These are phyloP conservation scores for Candolleomyces eurysporus DNA, from an alignment of 768 basidiomycete genomes.

Conservation along the genomic window DNA sequence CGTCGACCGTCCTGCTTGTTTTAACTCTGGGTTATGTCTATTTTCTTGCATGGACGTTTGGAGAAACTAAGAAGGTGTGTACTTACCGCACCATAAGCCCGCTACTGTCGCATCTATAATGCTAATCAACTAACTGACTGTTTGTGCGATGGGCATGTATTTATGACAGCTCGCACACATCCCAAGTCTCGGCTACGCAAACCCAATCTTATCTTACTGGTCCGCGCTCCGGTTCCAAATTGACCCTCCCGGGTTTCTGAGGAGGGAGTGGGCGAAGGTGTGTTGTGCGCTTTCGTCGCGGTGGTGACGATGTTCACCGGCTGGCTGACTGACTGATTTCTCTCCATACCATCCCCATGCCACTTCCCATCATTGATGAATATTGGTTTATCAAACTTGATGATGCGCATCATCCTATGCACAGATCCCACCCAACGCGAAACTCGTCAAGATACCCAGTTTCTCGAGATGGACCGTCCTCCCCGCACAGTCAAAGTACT, in stretches of 20 bases:
- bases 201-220: not conserved
- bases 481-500: constrained; percentile 12
- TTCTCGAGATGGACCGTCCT: constrained; percentile 8
- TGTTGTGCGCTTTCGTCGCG: not conserved
- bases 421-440: not conserved
- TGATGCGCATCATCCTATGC: not conserved
- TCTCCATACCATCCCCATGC: not conserved
- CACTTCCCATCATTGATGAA: not conserved
- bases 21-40: not conserved
- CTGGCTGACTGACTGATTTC: too few species aligned
- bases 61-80: not conserved
- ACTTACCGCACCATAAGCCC: too few species aligned
- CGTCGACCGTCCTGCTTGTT: not conserved
- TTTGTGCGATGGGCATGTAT: not conserved
- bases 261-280: not conserved
- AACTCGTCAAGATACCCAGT: constrained; percentile 7
- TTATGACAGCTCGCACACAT: not conserved
- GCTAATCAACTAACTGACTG: not conserved
- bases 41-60: not conserved
- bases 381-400: not conserved
- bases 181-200: not conserved
- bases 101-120: not conserved
- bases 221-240: not conserved
- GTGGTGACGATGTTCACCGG: too few species aligned
- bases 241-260: not conserved